phyloP scores from a whole-genome alignment of 257 asterid genomes.

The Ballota nigra region DNA sequence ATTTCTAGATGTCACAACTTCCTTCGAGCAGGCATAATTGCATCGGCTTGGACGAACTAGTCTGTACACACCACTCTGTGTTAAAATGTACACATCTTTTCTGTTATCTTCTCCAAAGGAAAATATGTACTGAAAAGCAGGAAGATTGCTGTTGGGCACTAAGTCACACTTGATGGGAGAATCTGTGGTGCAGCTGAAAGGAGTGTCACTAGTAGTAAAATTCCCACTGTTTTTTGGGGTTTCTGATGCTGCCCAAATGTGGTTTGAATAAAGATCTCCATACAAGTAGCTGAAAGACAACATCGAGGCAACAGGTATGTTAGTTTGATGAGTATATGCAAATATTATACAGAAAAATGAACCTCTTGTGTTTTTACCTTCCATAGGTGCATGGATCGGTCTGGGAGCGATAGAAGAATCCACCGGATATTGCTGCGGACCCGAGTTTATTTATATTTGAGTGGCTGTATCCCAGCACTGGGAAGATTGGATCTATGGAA shows the following conservation, averaged over 20 bases:
- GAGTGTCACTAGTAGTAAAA: conserved; percentile 50
- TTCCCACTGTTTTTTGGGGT: conserved; percentile 73
- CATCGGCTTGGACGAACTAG: conserved; percentile 94
- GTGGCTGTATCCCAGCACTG: conserved; percentile 76
- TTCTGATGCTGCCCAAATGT: conserved; percentile 83
- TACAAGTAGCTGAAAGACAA: conserved; percentile 68
- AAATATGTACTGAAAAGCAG: conserved; percentile 70
- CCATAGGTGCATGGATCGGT: conserved; percentile 88
- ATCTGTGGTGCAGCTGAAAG: conserved; percentile 75
- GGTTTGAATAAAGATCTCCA: conserved; percentile 73
- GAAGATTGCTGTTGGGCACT: conserved; percentile 63
- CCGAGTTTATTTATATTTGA: conserved; percentile 60
- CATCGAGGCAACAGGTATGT: conserved; percentile 9
- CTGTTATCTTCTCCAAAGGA: conserved; percentile 84
- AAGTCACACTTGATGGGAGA: conserved; percentile 72
- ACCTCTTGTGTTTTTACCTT: conserved; percentile 48
- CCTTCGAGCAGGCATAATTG: conserved; percentile 73
- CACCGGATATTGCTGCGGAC: conserved; percentile 89
- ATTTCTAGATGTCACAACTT: conserved; percentile 33
- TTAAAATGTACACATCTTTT: conserved; percentile 58
- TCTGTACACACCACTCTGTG: conserved; percentile 77
- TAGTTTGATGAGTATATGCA: neutral
- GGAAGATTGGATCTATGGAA: conserved; percentile 65
- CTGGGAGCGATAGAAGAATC: conserved; percentile 72
- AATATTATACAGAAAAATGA: conserved; percentile 7